Evolutionary conservation across 352 stramenopile genomes (phyloP).

Genomic region (Globisporangium cederbergense): DNA sequence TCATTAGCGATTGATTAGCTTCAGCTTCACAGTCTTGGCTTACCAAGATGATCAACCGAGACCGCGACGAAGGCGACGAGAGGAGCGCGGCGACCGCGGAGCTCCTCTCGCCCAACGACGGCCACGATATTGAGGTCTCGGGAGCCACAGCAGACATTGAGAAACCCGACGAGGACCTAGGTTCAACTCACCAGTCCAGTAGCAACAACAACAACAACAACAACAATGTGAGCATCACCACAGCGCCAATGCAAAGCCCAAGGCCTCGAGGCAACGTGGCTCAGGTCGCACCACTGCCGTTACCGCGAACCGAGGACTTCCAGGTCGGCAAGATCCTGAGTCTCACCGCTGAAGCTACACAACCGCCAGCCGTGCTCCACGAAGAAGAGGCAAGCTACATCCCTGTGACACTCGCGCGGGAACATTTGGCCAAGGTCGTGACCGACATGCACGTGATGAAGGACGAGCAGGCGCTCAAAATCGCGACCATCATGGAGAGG

Average conservation of each 20-base stretch:
- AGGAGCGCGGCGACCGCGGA: background rate
- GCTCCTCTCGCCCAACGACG: background rate
- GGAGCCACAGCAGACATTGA: background rate
- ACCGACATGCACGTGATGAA: slow-evolving; percentile 79
- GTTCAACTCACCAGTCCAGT: background rate
- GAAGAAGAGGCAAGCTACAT: slow-evolving; percentile 65
- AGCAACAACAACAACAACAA: background rate
- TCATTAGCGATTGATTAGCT: background rate
- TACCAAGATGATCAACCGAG: slow-evolving; percentile 3
- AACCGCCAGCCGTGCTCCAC: slow-evolving; percentile 9
- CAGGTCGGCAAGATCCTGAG: slow-evolving; percentile 49
- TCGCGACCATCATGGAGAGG: slow-evolving; percentile 47
- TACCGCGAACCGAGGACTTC: slow-evolving; percentile 39
- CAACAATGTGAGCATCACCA: slow-evolving; percentile 1
- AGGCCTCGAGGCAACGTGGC: background rate
- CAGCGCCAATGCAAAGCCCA: background rate
- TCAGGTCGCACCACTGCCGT: slow-evolving; percentile 26
- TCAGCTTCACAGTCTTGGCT: background rate
- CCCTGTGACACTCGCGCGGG: slow-evolving; percentile 55
- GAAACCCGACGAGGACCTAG: background rate
- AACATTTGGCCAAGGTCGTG: slow-evolving; percentile 65
- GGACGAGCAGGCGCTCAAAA: slow-evolving; percentile 46
- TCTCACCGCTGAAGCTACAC: slow-evolving; percentile 7
- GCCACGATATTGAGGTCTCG: background rate
- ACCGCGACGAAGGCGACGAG: background rate